Percentiles rank a stretch among this genome's conserved stretches.
Conservation (phyloP, 73 alveolate genomes). For the Blepharisma japonicum region DNA sequence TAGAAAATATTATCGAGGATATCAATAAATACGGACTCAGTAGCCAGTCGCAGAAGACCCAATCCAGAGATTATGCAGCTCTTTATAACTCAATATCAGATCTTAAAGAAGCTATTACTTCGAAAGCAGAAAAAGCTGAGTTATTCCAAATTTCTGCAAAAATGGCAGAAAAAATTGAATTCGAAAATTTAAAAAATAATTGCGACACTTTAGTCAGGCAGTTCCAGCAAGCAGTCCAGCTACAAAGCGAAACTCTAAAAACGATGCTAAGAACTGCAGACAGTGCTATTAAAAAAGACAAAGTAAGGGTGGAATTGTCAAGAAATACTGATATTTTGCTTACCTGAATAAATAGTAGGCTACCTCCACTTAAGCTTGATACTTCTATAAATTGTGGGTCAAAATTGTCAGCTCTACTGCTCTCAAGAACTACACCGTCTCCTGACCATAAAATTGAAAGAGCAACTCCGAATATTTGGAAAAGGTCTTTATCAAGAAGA, state of each 20-base stretch:
- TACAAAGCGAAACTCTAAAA: background rate
- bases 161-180: background rate
- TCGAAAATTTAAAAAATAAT: background rate
- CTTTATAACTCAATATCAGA: background rate
- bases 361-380: no score
- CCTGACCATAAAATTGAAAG: no score
- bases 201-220: background rate
- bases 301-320: background rate
- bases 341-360: background rate
- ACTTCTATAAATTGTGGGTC: no score
- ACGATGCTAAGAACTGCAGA: background rate
- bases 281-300: background rate
- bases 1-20: background rate
- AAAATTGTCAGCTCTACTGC: no score
- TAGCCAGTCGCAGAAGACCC: background rate
- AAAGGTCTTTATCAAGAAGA: no score
- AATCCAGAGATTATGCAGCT: background rate
- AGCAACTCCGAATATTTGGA: no score
- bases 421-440: no score
- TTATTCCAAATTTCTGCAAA: background rate
- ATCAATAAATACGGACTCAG: background rate
- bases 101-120: background rate
- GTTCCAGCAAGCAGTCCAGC: slow-evolving; percentile 9
- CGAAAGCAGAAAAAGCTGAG: slow-evolving; percentile 9
- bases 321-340: background rate